Evolutionary conservation across 148 eudicot species (phyloP).

Genomic region (Salicornia ramosissima): DNA sequence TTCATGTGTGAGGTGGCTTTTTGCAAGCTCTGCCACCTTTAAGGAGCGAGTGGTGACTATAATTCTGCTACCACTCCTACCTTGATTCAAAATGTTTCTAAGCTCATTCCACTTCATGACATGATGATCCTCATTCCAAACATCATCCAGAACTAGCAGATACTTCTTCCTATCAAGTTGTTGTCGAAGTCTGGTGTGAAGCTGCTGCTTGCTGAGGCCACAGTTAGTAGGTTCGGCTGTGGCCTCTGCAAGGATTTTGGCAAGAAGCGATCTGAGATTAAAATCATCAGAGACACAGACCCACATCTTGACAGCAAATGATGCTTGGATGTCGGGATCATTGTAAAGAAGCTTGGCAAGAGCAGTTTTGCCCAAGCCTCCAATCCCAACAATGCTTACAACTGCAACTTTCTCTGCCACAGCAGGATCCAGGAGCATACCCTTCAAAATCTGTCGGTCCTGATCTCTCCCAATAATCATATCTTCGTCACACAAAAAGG

Average conservation of each 20-base stretch:
- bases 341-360: constrained; percentile 27
- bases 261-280: background rate
- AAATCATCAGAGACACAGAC: constrained; percentile 25
- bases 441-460: background rate
- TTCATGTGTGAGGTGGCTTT: no score
- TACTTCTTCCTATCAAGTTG: no score
- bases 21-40: no score
- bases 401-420: background rate
- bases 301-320: constrained; percentile 24
- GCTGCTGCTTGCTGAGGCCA: no score
- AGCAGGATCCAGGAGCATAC: background rate
- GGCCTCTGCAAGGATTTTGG: background rate
- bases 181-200: no score
- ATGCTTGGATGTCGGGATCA: background rate
- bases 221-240: background rate
- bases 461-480: constrained; percentile 7
- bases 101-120: no score
- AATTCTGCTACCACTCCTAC: no score
- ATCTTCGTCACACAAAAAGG: constrained; percentile 11
- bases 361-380: constrained; percentile 36
- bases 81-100: no score
- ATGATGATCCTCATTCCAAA: no score
- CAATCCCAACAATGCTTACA: constrained; percentile 28
- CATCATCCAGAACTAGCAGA: no score
- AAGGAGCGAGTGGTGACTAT: no score